Evolutionary conservation across 352 stramenopile species (phyloP).

Genomic region (Pythium biforme): DNA sequence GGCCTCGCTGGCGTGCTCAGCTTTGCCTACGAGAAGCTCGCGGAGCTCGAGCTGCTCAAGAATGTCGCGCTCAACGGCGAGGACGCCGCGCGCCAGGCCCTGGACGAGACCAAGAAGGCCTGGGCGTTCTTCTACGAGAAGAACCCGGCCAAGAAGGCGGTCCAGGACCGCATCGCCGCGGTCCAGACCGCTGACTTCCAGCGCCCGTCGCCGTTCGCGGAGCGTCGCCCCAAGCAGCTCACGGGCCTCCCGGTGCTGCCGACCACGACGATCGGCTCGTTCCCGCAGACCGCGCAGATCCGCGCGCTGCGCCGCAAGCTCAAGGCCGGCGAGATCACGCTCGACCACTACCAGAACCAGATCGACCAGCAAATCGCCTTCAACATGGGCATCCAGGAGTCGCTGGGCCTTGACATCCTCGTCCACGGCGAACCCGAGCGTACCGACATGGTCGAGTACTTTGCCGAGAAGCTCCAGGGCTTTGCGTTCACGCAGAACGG

Average conservation of each 20-base stretch:
- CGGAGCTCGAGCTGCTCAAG: constrained; percentile 84
- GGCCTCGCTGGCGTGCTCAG: constrained; percentile 75
- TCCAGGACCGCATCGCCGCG: constrained; percentile 55
- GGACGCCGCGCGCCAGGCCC: constrained; percentile 43
- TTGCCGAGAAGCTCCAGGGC: constrained; percentile 91
- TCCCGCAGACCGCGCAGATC: constrained; percentile 92
- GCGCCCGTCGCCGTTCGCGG: constrained; percentile 76
- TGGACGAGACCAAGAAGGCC: constrained; percentile 60
- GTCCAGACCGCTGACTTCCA: constrained; percentile 78
- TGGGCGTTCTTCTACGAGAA: constrained; percentile 81
- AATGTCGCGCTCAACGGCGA: constrained; percentile 61
- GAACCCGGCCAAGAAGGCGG: constrained; percentile 68
- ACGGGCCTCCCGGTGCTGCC: constrained; percentile 77
- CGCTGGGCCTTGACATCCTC: constrained; percentile 90
- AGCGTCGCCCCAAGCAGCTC: constrained; percentile 71
- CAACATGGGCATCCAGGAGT: constrained; percentile 91
- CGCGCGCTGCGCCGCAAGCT: constrained; percentile 49
- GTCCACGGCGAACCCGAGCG: constrained; percentile 93
- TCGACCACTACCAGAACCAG: constrained; percentile 65
- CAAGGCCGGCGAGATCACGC: constrained; percentile 53
- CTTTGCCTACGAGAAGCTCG: constrained; percentile 91
- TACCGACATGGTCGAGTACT: constrained; percentile 96
- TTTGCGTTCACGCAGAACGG: constrained; percentile 92
- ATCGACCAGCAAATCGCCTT: constrained; percentile 93
- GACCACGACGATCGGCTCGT: constrained; percentile 94